phyloP scores from a whole-genome alignment of 169 alveolate genomes.

The Plasmodium fragile region DNA sequence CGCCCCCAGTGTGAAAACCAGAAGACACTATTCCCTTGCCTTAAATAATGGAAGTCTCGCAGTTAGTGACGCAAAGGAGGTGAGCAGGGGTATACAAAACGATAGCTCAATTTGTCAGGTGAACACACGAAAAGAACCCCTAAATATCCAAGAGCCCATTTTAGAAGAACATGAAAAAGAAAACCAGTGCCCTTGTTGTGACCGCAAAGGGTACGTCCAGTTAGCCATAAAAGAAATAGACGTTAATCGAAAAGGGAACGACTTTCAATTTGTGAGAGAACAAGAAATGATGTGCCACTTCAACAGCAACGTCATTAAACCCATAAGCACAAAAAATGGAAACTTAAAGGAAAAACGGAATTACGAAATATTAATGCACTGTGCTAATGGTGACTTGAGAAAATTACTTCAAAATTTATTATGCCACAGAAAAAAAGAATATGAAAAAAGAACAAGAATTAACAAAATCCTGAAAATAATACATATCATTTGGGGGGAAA shows the following conservation, averaged over 20 bases:
- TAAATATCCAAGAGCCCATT: not conserved
- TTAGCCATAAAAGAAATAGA: slow-evolving; percentile 73
- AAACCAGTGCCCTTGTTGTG: slow-evolving; percentile 48
- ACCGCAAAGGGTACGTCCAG: slow-evolving; percentile 33
- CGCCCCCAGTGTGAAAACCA: not conserved
- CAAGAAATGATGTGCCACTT: slow-evolving; percentile 85
- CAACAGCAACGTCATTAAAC: slow-evolving; percentile 83
- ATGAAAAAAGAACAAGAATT: slow-evolving; percentile 66
- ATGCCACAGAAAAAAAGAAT: slow-evolving; percentile 68
- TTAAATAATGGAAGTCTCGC: not conserved
- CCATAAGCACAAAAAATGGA: slow-evolving; percentile 79
- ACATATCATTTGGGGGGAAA: slow-evolving; percentile 46
- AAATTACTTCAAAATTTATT: slow-evolving; percentile 66
- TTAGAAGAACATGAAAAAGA: not conserved
- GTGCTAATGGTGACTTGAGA: slow-evolving; percentile 85
- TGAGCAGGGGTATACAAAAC: not conserved
- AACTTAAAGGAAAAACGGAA: slow-evolving; percentile 53
- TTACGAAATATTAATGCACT: slow-evolving; percentile 84
- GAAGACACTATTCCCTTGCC: not conserved
- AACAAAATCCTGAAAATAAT: slow-evolving; percentile 67
- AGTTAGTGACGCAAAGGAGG: not conserved
- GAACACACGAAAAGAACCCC: not conserved
- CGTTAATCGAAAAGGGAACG: slow-evolving; percentile 64
- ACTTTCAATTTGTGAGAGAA: slow-evolving; percentile 83
- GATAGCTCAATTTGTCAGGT: not conserved